A percentile compares a stretch with the other conserved stretches of the same genome.
Conservation (phyloP, 2,329 filamentous ascomycete species). For the Neobulgaria alba region DNA sequence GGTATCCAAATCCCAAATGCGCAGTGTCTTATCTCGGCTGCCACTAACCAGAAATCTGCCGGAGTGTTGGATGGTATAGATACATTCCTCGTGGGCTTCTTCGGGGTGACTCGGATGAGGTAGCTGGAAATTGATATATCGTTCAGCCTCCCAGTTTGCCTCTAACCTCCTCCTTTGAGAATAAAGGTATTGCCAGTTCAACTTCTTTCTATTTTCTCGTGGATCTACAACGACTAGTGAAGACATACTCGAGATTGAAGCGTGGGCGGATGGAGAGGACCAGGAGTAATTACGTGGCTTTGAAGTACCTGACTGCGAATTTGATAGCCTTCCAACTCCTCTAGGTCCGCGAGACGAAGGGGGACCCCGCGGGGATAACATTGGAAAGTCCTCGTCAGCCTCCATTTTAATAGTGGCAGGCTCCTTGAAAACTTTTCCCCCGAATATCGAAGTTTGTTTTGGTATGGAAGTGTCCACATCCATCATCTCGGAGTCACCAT, state of each 20-base stretch:
- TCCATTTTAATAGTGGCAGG: conserved; percentile 5
- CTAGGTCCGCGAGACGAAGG: neutral
- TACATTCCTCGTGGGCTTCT: conserved; percentile 84
- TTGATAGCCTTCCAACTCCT: neutral
- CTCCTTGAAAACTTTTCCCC: conserved; percentile 13
- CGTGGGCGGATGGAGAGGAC: conserved; percentile 7
- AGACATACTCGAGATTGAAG: conserved; percentile 15
- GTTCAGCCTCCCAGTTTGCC: conserved; percentile 81
- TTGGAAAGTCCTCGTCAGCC: conserved; percentile 14
- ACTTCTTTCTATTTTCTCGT: conserved; percentile 41
- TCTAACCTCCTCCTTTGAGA: conserved; percentile 78
- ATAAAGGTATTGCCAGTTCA: conserved; percentile 94
- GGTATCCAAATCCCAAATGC: conserved; percentile 83
- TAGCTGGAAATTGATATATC: conserved; percentile 78
- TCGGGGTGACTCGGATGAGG: conserved; percentile 72
- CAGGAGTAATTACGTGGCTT: conserved; percentile 1
- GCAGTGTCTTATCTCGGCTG: conserved; percentile 78
- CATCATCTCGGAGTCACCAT: conserved; percentile 40
- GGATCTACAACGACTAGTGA: conserved; percentile 41
- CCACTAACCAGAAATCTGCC: conserved; percentile 84
- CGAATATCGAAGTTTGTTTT: conserved; percentile 22
- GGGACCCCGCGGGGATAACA: conserved; percentile 9
- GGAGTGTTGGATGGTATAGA: conserved; percentile 89
- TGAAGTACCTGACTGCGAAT: neutral
- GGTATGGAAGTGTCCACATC: conserved; percentile 26